Evolutionary conservation across 2,329 filamentous ascomycete genomes (phyloP).

Genomic region (Arthrobotrys conoides): DNA sequence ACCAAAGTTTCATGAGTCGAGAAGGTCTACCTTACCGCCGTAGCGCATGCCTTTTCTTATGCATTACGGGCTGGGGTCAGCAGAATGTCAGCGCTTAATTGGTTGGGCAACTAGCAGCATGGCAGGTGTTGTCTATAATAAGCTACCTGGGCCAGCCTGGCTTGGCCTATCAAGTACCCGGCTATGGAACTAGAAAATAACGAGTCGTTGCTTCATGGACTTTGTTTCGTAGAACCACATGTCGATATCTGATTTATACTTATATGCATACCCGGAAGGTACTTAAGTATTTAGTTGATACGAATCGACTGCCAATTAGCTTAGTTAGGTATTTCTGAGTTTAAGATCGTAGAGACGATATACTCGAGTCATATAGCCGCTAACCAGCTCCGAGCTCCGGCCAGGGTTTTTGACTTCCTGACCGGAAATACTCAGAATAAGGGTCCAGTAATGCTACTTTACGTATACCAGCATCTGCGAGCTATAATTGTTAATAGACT

Average conservation of each 20-base stretch:
- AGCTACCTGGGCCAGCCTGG: not conserved
- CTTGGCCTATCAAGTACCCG: constrained; percentile 4
- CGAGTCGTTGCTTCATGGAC: too few species aligned
- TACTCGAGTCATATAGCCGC: not conserved
- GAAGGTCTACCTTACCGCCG: constrained; percentile 8
- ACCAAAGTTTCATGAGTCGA: constrained; percentile 26
- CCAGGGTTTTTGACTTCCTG: not conserved
- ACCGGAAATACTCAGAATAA: not conserved
- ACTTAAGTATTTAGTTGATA: too few species aligned
- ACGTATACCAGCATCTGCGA: not conserved
- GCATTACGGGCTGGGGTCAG: constrained; percentile 17
- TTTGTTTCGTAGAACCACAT: not conserved
- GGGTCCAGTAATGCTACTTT: not conserved
- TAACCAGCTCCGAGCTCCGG: not conserved
- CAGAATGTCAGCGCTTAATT: constrained; percentile 37
- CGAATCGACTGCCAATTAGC: too few species aligned
- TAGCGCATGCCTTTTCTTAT: constrained; percentile 26
- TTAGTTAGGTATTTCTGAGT: too few species aligned
- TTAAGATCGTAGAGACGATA: not conserved
- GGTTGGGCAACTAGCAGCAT: not conserved
- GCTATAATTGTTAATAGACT: not conserved
- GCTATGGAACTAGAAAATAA: too few species aligned
- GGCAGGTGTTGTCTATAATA: constrained; percentile 39
- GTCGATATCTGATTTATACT: not conserved
- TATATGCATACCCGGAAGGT: not conserved